Base-by-base conservation (phyloP, 176 grass and related monocot genomes). In the Oryza punctata region DNA sequence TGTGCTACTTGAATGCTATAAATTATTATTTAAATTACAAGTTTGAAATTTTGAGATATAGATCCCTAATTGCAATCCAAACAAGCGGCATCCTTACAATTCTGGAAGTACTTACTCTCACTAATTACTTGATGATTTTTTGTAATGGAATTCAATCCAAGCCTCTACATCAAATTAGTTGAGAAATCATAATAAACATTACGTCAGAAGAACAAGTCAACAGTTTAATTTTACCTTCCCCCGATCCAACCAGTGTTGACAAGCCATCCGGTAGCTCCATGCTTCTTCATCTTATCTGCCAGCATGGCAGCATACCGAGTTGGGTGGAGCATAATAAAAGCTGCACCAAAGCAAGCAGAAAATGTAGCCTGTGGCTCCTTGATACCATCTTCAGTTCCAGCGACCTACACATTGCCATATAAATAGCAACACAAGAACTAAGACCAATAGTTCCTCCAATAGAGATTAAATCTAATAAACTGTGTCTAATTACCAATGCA, bases 181-280 rank as follows among this genome's bases (percentile, higher is more conserved):
- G 19, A n/a, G 32, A n/a, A n/a, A 52, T 18, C 47, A 52, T 16
- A 14, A 18, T 10, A 13, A 59, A n/a, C 7, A 60, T 60, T 1
- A 60, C 8, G 23, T 23, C 57, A 23, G 19, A 12, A 23, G 21
- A 60, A 60, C 57, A 9, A 60, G 6, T 60, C 18, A 60, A 21
- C 7, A 60, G 21, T 60, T 35, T 35, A 23, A 60, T 23, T 60
- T n/a, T 64, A 98, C 96, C 96, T 99, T 85, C 96, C 96, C 21
- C 93, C 93, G 38, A 91, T 96, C 96, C 96, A 99, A 44, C 96
- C 96, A 30, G 96, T 99, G 91, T 99, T 99, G 35, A 99, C 96
- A 24, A 99, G 96, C 96, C 96, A 96, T 74, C 81, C 96, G 10
- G 96, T 99, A 80, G 96, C 96, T 69, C 96, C 93, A 4, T 99